Conservation (phyloP, 2,329 filamentous ascomycete genomes). For the Sclerotinia borealis region DNA sequence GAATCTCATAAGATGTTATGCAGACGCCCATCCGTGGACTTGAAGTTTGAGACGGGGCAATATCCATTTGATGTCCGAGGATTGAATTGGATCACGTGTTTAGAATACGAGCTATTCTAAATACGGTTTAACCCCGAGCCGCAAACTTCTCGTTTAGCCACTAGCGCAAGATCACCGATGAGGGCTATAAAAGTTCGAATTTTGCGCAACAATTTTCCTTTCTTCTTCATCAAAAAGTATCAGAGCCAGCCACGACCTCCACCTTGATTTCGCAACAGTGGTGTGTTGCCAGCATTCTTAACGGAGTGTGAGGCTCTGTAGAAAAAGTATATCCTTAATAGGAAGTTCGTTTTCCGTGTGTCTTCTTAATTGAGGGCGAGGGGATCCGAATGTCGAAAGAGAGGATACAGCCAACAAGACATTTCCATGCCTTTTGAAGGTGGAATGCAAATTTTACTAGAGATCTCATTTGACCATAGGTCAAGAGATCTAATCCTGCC, state of each 20-base stretch:
- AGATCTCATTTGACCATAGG: neutral
- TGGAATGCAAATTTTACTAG: neutral
- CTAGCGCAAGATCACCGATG: neutral
- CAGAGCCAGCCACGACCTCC: conserved; percentile 66
- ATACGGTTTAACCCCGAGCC: neutral
- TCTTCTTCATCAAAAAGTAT: conserved; percentile 53
- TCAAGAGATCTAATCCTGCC: neutral
- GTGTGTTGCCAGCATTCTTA: conserved; percentile 60
- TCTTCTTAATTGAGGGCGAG: conserved; percentile 68
- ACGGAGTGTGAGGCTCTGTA: conserved; percentile 55
- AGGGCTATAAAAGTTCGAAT: conserved; percentile 3
- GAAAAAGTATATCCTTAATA: conserved; percentile 52
- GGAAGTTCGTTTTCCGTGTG: conserved; percentile 65
- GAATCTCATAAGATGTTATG: neutral
- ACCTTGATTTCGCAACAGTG: conserved; percentile 52
- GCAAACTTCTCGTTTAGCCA: conserved; percentile 2
- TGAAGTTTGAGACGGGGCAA: neutral
- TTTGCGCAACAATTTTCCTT: conserved; percentile 12
- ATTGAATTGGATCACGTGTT: neutral
- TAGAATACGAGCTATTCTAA: rapidly evolving
- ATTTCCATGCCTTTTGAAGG: neutral
- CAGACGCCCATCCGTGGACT: neutral
- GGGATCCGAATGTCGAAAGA: conserved; percentile 64
- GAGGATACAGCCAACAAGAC: conserved; percentile 48
- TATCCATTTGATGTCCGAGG: neutral